phyloP scores from a whole-genome alignment of 1,284 basidiomycete species.

The Tremellales sp. region DNA sequence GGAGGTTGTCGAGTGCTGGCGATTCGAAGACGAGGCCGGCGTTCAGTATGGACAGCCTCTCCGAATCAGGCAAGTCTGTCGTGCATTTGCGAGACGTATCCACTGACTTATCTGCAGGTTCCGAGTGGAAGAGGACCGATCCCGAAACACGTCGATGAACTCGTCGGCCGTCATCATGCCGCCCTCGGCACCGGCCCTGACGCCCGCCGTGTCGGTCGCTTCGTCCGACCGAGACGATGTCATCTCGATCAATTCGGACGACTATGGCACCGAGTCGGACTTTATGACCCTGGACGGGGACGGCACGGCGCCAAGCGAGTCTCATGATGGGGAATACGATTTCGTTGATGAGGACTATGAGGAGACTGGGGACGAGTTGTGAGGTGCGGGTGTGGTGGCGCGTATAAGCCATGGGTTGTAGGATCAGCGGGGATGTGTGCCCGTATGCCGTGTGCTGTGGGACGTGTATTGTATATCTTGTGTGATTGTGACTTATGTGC shows the following conservation, averaged over 20 bases:
- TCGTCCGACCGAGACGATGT: not conserved
- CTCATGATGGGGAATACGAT: not conserved
- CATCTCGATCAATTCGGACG: not conserved
- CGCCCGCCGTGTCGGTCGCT: not conserved
- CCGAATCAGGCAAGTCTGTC: slow-evolving; percentile 29
- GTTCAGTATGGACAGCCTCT: slow-evolving; percentile 41
- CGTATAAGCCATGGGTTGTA: not conserved
- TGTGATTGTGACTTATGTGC: not conserved
- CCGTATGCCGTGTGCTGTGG: not conserved
- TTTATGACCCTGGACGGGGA: not conserved
- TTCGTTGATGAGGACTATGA: slow-evolving; percentile 1
- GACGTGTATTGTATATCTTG: not conserved
- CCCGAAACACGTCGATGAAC: slow-evolving; percentile 20
- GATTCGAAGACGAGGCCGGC: slow-evolving; percentile 40
- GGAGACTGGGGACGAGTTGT: not conserved
- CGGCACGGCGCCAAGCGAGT: not conserved
- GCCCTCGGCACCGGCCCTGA: slow-evolving; percentile 6
- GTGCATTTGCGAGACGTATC: not conserved
- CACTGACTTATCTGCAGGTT: slow-evolving; percentile 12
- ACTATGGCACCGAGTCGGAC: not conserved
- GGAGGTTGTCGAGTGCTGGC: slow-evolving; percentile 40
- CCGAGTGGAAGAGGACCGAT: slow-evolving; percentile 25
- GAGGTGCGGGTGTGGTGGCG: not conserved
- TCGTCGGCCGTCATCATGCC: slow-evolving; percentile 35
- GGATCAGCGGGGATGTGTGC: not conserved